phyloP scores from a whole-genome alignment of 768 basidiomycete genomes.

The Trametes maxima region DNA sequence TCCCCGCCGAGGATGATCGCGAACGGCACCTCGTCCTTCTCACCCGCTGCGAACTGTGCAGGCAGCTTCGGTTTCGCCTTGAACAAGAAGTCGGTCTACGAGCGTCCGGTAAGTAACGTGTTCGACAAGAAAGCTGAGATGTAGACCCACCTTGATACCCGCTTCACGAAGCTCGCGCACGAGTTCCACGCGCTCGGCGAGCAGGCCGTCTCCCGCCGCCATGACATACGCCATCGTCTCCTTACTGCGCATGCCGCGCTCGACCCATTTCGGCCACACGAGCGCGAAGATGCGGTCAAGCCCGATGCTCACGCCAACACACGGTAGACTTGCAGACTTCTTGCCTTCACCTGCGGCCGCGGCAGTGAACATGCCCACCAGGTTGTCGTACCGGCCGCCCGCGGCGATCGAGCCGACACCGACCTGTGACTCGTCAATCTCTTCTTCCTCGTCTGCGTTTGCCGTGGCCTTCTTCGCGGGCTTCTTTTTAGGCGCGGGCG shows the following conservation, averaged over 20 bases:
- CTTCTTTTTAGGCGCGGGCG: constrained; percentile 41
- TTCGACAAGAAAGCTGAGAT: not conserved
- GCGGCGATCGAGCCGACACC: constrained; percentile 99
- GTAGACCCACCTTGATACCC: constrained; percentile 75
- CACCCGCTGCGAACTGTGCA: constrained; percentile 87
- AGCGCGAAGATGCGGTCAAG: constrained; percentile 93
- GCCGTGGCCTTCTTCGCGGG: constrained; percentile 44
- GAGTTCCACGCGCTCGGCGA: constrained; percentile 82
- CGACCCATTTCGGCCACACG: constrained; percentile 84
- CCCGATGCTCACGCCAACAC: constrained; percentile 91
- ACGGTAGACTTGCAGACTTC: constrained; percentile 70
- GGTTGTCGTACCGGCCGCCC: constrained; percentile 94
- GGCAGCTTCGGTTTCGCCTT: constrained; percentile 90
- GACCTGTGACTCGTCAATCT: constrained; percentile 88
- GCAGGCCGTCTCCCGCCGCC: constrained; percentile 84
- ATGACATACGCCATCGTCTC: constrained; percentile 95
- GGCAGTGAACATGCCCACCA: constrained; percentile 89
- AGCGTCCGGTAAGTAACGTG: constrained; percentile 8
- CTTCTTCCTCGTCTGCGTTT: constrained; percentile 67
- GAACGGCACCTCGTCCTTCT: constrained; percentile 91
- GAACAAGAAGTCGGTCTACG: constrained; percentile 86
- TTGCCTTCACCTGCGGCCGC: constrained; percentile 79
- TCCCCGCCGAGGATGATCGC: constrained; percentile 89
- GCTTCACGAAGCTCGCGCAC: constrained; percentile 80
- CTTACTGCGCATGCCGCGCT: constrained; percentile 79